A percentile compares a stretch with the other conserved stretches of the same genome.
phyloP scores from a whole-genome alignment of 176 grass and related monocot species.

The Avena sativa region DNA sequence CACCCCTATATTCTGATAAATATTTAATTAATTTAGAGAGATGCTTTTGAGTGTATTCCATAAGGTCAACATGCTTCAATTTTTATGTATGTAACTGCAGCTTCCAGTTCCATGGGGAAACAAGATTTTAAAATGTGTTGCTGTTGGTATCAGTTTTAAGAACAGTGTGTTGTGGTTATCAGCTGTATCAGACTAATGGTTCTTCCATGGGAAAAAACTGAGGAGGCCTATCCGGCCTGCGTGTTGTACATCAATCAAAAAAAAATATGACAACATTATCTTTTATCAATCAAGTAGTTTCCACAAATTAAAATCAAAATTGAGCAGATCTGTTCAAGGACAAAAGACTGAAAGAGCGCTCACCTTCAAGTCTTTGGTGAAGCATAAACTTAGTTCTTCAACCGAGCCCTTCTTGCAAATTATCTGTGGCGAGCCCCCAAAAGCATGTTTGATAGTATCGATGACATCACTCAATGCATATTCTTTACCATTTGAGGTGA shows the following conservation, averaged over 20 bases:
- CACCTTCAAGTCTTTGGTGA: slow-evolving; percentile 91
- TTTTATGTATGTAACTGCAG: slow-evolving; percentile 22
- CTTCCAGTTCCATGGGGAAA: background rate
- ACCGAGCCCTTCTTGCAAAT: slow-evolving; percentile 77
- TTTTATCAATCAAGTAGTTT: background rate
- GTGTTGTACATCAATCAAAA: background rate
- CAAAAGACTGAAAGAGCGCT: slow-evolving; percentile 42
- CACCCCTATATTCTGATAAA: background rate
- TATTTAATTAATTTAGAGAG: background rate
- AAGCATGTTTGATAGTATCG: slow-evolving; percentile 56
- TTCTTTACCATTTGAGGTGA: slow-evolving; percentile 54
- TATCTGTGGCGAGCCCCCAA: slow-evolving; percentile 73
- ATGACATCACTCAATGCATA: slow-evolving; percentile 69
- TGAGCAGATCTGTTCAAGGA: background rate
- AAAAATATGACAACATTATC: background rate
- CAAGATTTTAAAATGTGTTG: background rate
- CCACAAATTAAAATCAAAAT: background rate
- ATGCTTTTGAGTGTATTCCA: background rate
- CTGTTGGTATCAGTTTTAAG: background rate
- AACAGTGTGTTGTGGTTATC: background rate
- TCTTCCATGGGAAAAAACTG: slow-evolving; percentile 1
- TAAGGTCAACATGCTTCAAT: background rate
- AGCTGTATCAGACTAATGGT: background rate
- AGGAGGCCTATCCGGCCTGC: background rate
- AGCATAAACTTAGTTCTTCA: slow-evolving; percentile 87